phyloP scores from a whole-genome alignment of 202 grass and related monocot genomes.

The Tripidium arundinaceum region DNA sequence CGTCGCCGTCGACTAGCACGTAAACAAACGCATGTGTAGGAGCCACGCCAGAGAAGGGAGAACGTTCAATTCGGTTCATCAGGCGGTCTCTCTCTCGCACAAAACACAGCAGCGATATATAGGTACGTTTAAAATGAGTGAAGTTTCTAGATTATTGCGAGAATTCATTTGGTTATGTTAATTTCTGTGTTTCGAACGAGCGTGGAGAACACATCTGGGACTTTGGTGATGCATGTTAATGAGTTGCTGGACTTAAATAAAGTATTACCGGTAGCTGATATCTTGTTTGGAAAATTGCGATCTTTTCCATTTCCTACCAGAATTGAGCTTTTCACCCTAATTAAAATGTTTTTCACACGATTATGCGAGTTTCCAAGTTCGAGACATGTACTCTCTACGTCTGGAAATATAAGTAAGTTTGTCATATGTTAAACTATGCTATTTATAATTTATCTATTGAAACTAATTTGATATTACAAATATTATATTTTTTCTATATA shows the following conservation, averaged over 20 bases:
- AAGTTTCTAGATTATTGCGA: not conserved
- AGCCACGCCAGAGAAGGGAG: not conserved
- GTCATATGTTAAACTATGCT: too few species aligned
- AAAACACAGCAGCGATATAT: not conserved
- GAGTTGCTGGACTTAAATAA: not conserved
- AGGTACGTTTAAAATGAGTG: not conserved
- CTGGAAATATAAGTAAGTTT: too few species aligned
- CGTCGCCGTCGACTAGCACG: conserved; percentile 12
- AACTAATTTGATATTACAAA: too few species aligned
- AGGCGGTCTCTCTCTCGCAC: not conserved
- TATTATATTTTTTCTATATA: too few species aligned
- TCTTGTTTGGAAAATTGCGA: not conserved
- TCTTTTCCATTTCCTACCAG: not conserved
- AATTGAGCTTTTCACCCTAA: not conserved
- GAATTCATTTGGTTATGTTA: not conserved
- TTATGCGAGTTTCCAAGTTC: not conserved
- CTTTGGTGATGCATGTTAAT: not conserved
- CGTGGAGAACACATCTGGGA: not conserved
- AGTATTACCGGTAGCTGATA: too few species aligned
- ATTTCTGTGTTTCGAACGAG: not conserved
- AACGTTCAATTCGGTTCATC: not conserved
- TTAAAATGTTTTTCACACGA: not conserved
- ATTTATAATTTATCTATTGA: too few species aligned
- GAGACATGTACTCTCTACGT: too few species aligned
- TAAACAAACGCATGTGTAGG: not conserved